A percentile compares a stretch with the other conserved stretches of the same genome.
phyloP scores from a whole-genome alignment of 2,329 filamentous ascomycete genomes.

The Monosporascus cannonballus region DNA sequence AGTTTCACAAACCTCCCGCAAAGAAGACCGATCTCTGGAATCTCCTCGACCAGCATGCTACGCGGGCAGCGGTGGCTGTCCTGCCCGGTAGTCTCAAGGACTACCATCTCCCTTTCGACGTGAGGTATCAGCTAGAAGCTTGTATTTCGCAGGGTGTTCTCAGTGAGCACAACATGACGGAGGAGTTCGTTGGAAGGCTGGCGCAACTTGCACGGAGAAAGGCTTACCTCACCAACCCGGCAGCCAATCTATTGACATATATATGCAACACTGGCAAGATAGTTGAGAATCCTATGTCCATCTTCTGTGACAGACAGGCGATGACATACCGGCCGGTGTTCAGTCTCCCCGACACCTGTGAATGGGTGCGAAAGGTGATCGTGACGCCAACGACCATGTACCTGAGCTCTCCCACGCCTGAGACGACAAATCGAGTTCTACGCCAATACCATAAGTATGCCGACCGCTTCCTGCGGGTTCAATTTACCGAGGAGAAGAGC shows the following conservation, averaged over 20 bases:
- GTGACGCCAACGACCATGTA: conserved; percentile 82
- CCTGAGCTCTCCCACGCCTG: conserved; percentile 69
- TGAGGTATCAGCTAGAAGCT: conserved; percentile 88
- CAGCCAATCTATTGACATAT: conserved; percentile 66
- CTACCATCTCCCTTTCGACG: conserved; percentile 55
- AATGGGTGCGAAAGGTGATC: conserved; percentile 66
- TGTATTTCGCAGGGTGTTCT: conserved; percentile 78
- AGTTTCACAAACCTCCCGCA: conserved; percentile 36
- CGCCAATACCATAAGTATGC: conserved; percentile 61
- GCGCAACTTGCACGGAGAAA: conserved; percentile 30
- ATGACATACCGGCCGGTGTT: conserved; percentile 39
- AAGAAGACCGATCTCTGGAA: conserved; percentile 33
- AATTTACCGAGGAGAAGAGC: conserved; percentile 76
- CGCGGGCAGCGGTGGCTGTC: conserved; percentile 8
- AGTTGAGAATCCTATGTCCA: conserved; percentile 63
- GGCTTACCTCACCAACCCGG: conserved; percentile 34
- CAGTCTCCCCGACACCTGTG: conserved; percentile 65
- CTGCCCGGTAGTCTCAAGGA: conserved; percentile 30
- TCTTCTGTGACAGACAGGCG: conserved; percentile 56
- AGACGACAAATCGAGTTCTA: conserved; percentile 83
- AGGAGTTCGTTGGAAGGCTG: conserved; percentile 61
- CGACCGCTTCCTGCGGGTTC: conserved; percentile 82
- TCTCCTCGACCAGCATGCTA: conserved; percentile 28
- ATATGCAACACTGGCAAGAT: conserved; percentile 57
- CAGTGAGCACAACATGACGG: conserved; percentile 66